These are phyloP conservation scores for Bacterosira constricta DNA, from an alignment of 108 stramenopile species.

Conservation along the genomic window DNA sequence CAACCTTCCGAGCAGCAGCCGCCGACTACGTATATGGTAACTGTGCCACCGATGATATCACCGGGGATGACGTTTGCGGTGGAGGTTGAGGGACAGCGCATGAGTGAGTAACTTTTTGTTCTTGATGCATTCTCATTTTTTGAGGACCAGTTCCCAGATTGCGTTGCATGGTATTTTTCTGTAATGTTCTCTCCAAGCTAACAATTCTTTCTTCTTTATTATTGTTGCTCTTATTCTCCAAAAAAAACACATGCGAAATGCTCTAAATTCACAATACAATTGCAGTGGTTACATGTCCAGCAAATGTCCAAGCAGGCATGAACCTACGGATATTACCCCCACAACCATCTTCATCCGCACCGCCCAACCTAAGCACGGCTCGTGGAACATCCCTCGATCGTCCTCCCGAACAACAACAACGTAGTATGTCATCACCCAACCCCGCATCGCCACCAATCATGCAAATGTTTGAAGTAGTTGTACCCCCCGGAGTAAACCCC, in stretches of 20 bases:
- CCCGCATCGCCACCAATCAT: conserved; percentile 37
- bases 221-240: not conserved
- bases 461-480: conserved; percentile 90
- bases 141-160: not conserved
- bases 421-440: not conserved
- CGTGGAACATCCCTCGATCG: conserved; percentile 57
- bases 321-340: conserved; percentile 85
- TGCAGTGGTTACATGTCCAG: conserved; percentile 72
- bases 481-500: conserved; percentile 82
- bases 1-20: conserved; percentile 22
- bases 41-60: conserved; percentile 75
- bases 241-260: not conserved
- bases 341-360: conserved; percentile 21
- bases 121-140: not conserved
- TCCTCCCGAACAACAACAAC: conserved; percentile 32
- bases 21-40: conserved; percentile 81
- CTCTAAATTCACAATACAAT: too few relatives aligned
- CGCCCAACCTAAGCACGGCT: conserved; percentile 19
- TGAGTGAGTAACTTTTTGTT: conserved; percentile 51
- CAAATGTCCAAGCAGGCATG: conserved; percentile 76
- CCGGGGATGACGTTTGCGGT: conserved; percentile 88
- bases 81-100: conserved; percentile 75
- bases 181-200: too few relatives aligned
- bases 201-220: not conserved
- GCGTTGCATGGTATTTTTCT: too few relatives aligned